Evolutionary conservation across 495 filamentous ascomycete species (phyloP).

Genomic region (Astrocystis sublimbata): DNA sequence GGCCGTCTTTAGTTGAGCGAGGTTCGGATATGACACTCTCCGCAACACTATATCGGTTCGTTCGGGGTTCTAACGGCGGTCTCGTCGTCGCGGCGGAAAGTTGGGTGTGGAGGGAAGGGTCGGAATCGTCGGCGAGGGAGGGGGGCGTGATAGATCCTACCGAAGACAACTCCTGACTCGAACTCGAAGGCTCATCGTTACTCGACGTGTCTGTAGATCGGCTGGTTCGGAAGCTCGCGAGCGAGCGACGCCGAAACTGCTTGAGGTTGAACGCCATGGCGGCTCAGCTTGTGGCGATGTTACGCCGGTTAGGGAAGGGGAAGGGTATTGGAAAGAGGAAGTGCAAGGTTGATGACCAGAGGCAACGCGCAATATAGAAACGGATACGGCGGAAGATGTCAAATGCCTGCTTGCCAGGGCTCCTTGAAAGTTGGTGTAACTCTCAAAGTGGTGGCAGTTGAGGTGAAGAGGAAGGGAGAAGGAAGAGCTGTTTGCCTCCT

Average conservation of each 20-base stretch:
- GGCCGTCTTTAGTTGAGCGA: constrained; percentile 18
- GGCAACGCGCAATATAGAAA: not conserved
- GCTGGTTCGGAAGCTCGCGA: constrained; percentile 61
- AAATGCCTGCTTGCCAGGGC: not conserved
- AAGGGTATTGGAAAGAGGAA: not conserved
- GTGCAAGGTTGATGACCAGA: not conserved
- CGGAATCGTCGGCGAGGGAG: constrained; percentile 44
- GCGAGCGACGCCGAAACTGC: constrained; percentile 72
- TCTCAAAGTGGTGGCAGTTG: not conserved
- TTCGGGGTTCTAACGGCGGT: constrained; percentile 47
- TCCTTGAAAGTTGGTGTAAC: not conserved
- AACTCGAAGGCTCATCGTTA: constrained; percentile 46
- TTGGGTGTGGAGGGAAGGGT: constrained; percentile 52
- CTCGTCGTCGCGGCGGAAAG: constrained; percentile 47
- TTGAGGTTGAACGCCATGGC: constrained; percentile 63
- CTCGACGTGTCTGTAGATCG: constrained; percentile 57
- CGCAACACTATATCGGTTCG: constrained; percentile 50
- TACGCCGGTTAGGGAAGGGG: not conserved
- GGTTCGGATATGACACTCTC: constrained; percentile 30
- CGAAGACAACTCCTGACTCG: constrained; percentile 45
- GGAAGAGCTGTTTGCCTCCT: not conserved
- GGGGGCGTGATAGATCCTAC: constrained; percentile 49
- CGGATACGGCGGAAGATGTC: not conserved
- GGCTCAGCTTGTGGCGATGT: constrained; percentile 13
- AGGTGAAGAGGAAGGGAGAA: not conserved